Evolutionary conservation across 805 yeast species (phyloP).

Genomic region (Saccharomycopsis sp.): DNA sequence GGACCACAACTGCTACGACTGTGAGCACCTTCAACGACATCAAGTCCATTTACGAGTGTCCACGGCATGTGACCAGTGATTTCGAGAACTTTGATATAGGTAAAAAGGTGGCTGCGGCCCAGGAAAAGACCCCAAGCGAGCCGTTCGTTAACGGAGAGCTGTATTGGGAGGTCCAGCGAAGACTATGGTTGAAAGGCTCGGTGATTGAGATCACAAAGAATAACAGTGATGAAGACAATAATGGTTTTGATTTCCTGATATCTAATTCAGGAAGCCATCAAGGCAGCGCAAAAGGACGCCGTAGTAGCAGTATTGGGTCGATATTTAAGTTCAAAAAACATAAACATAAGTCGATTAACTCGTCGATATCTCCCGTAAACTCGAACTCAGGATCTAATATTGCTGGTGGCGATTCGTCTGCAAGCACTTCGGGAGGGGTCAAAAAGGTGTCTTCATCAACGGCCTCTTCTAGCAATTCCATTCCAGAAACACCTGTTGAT

Average conservation of each 20-base stretch:
- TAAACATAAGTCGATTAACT: background rate
- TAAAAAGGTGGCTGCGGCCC: background rate
- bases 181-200: conserved; percentile 54
- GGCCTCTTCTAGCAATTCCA: background rate
- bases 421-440: background rate
- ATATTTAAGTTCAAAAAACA: background rate
- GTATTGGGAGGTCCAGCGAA: conserved; percentile 66
- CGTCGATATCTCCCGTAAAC: background rate
- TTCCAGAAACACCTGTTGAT: conserved; percentile 4
- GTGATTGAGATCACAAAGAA: conserved; percentile 23
- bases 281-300: conserved; percentile 24
- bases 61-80: background rate
- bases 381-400: background rate
- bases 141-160: conserved; percentile 48
- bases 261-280: background rate
- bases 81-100: background rate
- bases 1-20: background rate
- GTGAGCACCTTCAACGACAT: background rate
- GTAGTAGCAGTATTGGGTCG: conserved; percentile 9
- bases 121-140: conserved; percentile 24
- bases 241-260: background rate
- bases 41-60: background rate
- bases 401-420: background rate
- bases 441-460: background rate
- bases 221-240: conserved; percentile 1